These are phyloP conservation scores for Metschnikowia orientalis DNA, from an alignment of 805 yeast species.

Conservation along the genomic window DNA sequence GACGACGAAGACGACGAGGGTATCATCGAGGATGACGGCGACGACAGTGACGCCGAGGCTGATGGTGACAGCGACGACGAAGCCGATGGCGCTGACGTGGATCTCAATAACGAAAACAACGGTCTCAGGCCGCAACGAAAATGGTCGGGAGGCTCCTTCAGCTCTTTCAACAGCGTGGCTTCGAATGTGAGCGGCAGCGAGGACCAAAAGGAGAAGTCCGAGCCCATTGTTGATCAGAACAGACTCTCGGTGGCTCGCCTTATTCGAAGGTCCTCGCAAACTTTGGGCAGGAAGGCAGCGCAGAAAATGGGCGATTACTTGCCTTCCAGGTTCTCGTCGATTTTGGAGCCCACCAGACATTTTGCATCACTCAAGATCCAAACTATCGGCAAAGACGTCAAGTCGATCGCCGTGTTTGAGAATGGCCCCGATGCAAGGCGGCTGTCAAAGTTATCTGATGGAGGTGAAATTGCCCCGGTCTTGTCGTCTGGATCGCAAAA, in stretches of 20 bases:
- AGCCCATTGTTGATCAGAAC: slow-evolving; percentile 68
- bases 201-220: slow-evolving; percentile 28
- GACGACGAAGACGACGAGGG: slow-evolving; percentile 22
- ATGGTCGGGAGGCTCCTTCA: slow-evolving; percentile 35
- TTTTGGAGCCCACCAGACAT: slow-evolving; percentile 85
- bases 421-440: slow-evolving; percentile 30
- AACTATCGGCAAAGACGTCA: slow-evolving; percentile 36
- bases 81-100: slow-evolving; percentile 16
- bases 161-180: slow-evolving; percentile 30
- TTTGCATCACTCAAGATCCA: slow-evolving; percentile 79
- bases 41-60: slow-evolving; percentile 22
- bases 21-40: slow-evolving; percentile 21
- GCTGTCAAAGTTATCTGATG: slow-evolving; percentile 19
- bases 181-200: slow-evolving; percentile 24
- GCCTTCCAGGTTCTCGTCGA: slow-evolving; percentile 74
- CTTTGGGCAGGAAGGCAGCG: slow-evolving; percentile 74
- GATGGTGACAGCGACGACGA: slow-evolving; percentile 26
- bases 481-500: slow-evolving; percentile 5
- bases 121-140: slow-evolving; percentile 33
- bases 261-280: slow-evolving; percentile 73
- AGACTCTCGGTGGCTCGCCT: slow-evolving; percentile 71
- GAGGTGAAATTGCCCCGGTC: slow-evolving; percentile 12
- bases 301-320: slow-evolving; percentile 85
- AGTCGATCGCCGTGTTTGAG: slow-evolving; percentile 44
- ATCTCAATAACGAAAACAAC: slow-evolving; percentile 17